These are phyloP conservation scores for Gentiana macrophylla DNA, from an alignment of 257 asterid species.

Conservation along the genomic window DNA sequence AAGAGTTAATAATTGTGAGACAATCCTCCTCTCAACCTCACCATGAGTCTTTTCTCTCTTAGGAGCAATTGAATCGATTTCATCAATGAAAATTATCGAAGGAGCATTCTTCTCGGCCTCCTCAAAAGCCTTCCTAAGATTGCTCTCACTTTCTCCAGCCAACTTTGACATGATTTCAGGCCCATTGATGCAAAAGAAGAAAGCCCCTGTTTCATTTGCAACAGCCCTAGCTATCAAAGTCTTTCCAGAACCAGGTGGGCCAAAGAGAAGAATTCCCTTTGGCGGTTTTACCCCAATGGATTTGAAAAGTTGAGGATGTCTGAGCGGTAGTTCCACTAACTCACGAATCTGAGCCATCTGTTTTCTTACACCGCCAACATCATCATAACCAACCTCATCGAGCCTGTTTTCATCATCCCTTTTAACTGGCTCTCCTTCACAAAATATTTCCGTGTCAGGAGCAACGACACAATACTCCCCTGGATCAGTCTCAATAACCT, in stretches of 20 bases:
- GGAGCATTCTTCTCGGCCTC: conserved; percentile 98
- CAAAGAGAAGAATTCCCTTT: conserved; percentile 69
- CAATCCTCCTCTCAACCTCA: conserved; percentile 52
- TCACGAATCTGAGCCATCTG: conserved; percentile 94
- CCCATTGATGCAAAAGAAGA: conserved; percentile 82
- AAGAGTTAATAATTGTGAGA: conserved; percentile 45
- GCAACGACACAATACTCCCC: conserved; percentile 77
- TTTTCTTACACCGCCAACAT: conserved; percentile 84
- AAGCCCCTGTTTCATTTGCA: conserved; percentile 91
- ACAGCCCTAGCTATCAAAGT: conserved; percentile 86
- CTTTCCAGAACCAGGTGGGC: conserved; percentile 96
- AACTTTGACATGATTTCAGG: conserved; percentile 88
- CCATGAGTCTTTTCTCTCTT: conserved; percentile 53
- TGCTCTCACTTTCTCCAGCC: conserved; percentile 93
- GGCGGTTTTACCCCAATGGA: conserved; percentile 89
- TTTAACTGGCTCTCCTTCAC: conserved; percentile 73
- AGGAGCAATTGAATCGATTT: conserved; percentile 67
- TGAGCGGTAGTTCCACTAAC: conserved; percentile 66
- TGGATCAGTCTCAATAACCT: conserved; percentile 74
- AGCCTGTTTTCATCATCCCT: conserved; percentile 73
- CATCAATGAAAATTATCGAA: conserved; percentile 80
- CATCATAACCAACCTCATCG: conserved; percentile 84
- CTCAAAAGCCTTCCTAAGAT: conserved; percentile 89
- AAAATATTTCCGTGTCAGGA: conserved; percentile 78
- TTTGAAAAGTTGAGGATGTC: conserved; percentile 86